phyloP scores from a whole-genome alignment of 129 eudicot genomes.

The Heracleum sosnowskyi region DNA sequence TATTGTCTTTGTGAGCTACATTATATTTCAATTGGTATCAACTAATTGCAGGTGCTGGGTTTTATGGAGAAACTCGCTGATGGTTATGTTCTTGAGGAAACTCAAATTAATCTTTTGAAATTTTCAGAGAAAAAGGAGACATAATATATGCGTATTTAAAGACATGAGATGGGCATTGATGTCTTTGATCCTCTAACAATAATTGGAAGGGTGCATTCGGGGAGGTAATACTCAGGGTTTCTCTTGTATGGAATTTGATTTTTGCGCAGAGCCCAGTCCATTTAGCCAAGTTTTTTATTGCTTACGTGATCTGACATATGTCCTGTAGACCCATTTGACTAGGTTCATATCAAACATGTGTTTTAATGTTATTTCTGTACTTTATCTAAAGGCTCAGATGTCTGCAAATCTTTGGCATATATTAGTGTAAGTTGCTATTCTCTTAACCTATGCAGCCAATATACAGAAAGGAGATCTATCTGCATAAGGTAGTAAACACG shows the following conservation, averaged over 20 bases:
- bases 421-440: neutral
- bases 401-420: neutral
- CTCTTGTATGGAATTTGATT: too few species aligned
- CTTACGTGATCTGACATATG: too few species aligned
- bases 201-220: constrained; percentile 18
- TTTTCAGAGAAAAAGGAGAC: constrained; percentile 14
- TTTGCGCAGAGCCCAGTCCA: too few species aligned
- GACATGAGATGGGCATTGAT: constrained; percentile 20
- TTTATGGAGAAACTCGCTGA: constrained; percentile 20
- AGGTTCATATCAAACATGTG: too few species aligned
- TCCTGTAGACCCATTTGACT: too few species aligned
- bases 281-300: neutral
- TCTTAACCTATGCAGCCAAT: too few species aligned
- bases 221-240: constrained; percentile 7
- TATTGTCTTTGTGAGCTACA: neutral
- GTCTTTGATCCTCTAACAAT: constrained; percentile 17
- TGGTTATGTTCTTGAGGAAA: constrained; percentile 12
- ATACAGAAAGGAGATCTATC: too few species aligned
- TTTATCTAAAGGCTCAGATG: neutral
- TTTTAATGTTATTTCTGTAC: neutral
- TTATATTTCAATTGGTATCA: neutral
- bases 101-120: constrained; percentile 18
- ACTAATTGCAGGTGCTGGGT: constrained; percentile 13
- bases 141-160: constrained; percentile 20
- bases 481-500: too few species aligned